Evolutionary conservation across 1,284 basidiomycete species (phyloP).

Genomic region (Vanrija sp.): DNA sequence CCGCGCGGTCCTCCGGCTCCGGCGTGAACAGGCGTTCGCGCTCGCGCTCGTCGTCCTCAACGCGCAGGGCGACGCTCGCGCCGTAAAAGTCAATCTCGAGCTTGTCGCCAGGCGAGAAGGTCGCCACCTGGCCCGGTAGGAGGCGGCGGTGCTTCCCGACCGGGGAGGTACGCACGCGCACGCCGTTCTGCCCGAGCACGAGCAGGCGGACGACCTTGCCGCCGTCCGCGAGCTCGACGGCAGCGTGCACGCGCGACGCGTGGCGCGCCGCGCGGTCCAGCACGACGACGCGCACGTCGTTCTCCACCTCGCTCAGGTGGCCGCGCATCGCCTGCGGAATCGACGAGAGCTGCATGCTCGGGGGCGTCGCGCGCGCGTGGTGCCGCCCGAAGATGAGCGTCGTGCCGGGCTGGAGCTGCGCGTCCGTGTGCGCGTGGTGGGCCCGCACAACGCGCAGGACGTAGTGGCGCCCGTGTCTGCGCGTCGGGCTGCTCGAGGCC

Average conservation of each 20-base stretch:
- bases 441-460: neutral
- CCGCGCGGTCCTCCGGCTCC: neutral
- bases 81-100: conserved; percentile 44
- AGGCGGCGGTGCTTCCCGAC: conserved; percentile 5
- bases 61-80: conserved; percentile 21
- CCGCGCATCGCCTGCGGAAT: neutral
- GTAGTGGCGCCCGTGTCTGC: neutral
- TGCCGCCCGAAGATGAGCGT: conserved; percentile 42
- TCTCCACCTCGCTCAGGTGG: conserved; percentile 7
- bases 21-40: conserved; percentile 13
- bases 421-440: neutral
- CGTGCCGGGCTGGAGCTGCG: conserved; percentile 15
- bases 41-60: conserved; percentile 1
- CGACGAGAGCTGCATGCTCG: neutral
- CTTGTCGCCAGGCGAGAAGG: conserved; percentile 2
- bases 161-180: conserved; percentile 21
- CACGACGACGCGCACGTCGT: conserved; percentile 23
- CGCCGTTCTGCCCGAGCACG: conserved; percentile 48
- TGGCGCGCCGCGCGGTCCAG: conserved; percentile 40
- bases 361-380: conserved; percentile 8
- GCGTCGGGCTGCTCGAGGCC: conserved; percentile 8
- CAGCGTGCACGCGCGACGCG: conserved; percentile 42
- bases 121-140: conserved; percentile 4
- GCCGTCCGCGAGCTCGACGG: conserved; percentile 24
- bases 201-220: conserved; percentile 24